phyloP scores from a whole-genome alignment of 139 green algal genomes.

The Coelastrella sp. region DNA sequence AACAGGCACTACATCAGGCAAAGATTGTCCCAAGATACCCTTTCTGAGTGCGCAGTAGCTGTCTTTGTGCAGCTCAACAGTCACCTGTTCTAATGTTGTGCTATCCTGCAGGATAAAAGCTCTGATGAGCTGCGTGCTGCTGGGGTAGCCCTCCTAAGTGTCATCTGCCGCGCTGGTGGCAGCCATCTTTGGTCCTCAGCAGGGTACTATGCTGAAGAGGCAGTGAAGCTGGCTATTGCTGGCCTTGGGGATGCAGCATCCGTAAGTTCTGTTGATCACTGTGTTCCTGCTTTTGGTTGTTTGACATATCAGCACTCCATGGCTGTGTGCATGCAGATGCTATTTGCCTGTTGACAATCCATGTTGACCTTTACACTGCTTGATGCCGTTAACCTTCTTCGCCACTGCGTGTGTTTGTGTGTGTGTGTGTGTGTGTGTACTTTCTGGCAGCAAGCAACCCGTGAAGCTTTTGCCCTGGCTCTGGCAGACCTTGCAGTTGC shows the following conservation, averaged over 20 bases:
- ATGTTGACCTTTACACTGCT: background rate
- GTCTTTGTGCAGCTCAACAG: background rate
- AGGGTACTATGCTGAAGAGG: slow-evolving; percentile 66
- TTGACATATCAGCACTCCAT: background rate
- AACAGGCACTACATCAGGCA: no score
- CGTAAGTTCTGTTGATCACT: background rate
- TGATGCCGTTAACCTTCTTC: background rate
- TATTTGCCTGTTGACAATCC: no score
- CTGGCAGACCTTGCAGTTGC: slow-evolving; percentile 74
- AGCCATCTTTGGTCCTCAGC: slow-evolving; percentile 71
- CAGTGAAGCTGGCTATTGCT: slow-evolving; percentile 55
- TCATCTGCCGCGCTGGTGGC: slow-evolving; percentile 67
- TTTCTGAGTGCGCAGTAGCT: background rate
- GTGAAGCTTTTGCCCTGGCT: slow-evolving; percentile 62
- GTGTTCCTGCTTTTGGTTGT: background rate
- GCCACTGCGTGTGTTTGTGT: background rate
- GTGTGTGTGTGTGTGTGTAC: background rate
- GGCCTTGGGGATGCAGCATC: slow-evolving; percentile 55
- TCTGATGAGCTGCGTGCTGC: slow-evolving; percentile 27
- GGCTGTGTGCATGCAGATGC: background rate
- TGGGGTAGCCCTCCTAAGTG: slow-evolving; percentile 49
- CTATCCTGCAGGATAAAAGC: slow-evolving; percentile 46
- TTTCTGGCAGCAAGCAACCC: slow-evolving; percentile 53
- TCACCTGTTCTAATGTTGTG: background rate
- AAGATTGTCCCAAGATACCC: no score